Evolutionary conservation across 768 basidiomycete genomes (phyloP).

Genomic region (Podaxis sp.): DNA sequence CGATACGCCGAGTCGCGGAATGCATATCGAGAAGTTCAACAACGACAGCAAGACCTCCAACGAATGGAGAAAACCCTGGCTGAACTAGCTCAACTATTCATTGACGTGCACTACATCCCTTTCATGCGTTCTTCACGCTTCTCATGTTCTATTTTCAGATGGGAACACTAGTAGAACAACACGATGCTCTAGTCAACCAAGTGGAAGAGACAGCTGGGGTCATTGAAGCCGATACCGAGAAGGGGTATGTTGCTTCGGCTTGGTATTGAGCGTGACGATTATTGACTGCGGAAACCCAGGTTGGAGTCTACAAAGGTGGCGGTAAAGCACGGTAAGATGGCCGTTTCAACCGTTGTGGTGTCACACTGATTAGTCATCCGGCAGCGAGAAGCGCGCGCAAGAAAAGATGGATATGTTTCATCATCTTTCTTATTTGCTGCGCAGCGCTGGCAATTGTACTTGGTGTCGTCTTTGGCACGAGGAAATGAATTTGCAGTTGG

Average conservation of each 20-base stretch:
- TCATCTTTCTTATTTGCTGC: conserved; percentile 53
- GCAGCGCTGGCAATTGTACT: conserved; percentile 61
- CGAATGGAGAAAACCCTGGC: conserved; percentile 84
- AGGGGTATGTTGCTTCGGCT: conserved; percentile 49
- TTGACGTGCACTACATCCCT: conserved; percentile 53
- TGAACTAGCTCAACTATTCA: conserved; percentile 88
- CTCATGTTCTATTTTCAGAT: conserved; percentile 46
- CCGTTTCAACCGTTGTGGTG: background rate
- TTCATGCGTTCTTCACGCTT: background rate
- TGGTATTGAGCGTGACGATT: background rate
- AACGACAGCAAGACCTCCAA: conserved; percentile 81
- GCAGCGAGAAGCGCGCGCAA: conserved; percentile 58
- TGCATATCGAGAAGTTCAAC: conserved; percentile 87
- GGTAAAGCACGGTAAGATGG: conserved; percentile 47
- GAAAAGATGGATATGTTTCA: conserved; percentile 87
- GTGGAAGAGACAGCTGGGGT: conserved; percentile 63
- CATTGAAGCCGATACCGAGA: conserved; percentile 68
- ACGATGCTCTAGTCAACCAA: conserved; percentile 69
- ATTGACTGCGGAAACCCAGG: conserved; percentile 33
- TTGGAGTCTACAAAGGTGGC: conserved; percentile 64
- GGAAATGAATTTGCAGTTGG: conserved; percentile 16
- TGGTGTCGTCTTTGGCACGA: conserved; percentile 41
- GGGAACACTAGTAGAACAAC: conserved; percentile 75
- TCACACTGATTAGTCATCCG: conserved; percentile 14
- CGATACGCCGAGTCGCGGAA: conserved; percentile 81